A percentile compares a stretch with the other conserved stretches of the same genome.
These are phyloP conservation scores for Rhizophora apiculata DNA, from an alignment of 345 rosid species.

Conservation along the genomic window DNA sequence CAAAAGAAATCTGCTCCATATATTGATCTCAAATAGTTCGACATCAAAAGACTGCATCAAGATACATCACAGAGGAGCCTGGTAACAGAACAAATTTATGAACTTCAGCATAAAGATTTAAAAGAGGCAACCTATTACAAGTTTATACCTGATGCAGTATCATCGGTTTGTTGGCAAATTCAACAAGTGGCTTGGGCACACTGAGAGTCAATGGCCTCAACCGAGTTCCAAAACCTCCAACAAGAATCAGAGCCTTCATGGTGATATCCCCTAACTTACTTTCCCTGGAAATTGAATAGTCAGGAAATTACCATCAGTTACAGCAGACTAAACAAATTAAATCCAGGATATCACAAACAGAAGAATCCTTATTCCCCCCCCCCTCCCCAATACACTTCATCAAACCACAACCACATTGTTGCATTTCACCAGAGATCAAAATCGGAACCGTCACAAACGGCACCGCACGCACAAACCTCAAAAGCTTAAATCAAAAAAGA, in stretches of 20 bases:
- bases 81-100: neutral
- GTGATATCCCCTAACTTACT: conserved; percentile 22
- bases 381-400: too few species aligned
- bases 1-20: neutral
- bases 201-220: conserved; percentile 27
- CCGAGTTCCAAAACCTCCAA: conserved; percentile 27
- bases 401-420: neutral
- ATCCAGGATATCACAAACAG: conserved; percentile 1
- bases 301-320: conserved; percentile 12
- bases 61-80: neutral
- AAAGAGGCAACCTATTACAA: neutral
- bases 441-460: neutral
- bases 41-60: neutral
- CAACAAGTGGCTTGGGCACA: conserved; percentile 26
- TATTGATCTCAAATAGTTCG: neutral
- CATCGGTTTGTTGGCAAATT: conserved; percentile 29
- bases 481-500: neutral
- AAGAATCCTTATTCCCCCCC: neutral
- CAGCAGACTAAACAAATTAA: neutral
- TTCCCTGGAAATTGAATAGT: conserved; percentile 32
- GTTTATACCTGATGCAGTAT: conserved; percentile 24
- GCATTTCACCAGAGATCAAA: conserved; percentile 4
- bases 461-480: neutral
- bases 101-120: neutral
- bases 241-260: conserved; percentile 27